Conservation (phyloP, 192 early-diverging fungal genomes). For the Phlyctochytrium arcticum region DNA sequence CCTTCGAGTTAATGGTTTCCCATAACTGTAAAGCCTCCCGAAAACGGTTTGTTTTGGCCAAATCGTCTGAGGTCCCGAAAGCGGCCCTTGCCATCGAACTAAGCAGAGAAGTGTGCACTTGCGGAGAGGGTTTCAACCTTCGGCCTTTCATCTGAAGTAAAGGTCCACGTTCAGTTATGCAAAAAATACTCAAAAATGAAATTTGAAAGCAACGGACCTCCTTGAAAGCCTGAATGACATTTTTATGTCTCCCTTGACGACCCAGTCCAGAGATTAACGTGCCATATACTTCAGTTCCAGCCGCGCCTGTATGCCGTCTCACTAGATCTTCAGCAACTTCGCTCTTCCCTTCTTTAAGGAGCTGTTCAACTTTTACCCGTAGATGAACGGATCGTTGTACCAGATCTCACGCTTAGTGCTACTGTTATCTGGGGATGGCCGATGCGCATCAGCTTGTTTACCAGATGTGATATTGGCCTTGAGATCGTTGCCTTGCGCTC, state of each 20-base stretch:
- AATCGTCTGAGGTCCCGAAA: neutral
- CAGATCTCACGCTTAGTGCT: too few relatives aligned
- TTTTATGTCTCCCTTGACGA: neutral
- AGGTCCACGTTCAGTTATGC: too few relatives aligned
- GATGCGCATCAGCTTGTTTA: too few relatives aligned
- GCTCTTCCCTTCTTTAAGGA: neutral
- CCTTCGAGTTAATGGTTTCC: neutral
- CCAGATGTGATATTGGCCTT: too few relatives aligned
- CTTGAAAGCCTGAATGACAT: neutral
- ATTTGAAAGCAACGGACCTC: neutral
- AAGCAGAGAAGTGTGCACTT: slow-evolving; percentile 25
- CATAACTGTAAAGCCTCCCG: neutral
- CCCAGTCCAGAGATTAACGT: slow-evolving; percentile 11
- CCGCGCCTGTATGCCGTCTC: slow-evolving; percentile 14
- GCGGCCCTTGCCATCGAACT: slow-evolving; percentile 18
- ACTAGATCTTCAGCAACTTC: slow-evolving; percentile 10
- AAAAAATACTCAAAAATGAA: too few relatives aligned
- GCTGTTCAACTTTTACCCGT: neutral
- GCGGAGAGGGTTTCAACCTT: slow-evolving; percentile 21
- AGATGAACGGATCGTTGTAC: slow-evolving; percentile 21
- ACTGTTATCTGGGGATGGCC: too few relatives aligned
- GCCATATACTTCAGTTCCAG: slow-evolving; percentile 10
- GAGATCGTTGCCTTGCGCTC: too few relatives aligned
- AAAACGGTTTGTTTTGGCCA: neutral
- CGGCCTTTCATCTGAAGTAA: slow-evolving; percentile 32